These are phyloP conservation scores for Massariosphaeria phaeospora DNA, from an alignment of 495 filamentous ascomycete genomes.

Conservation along the genomic window DNA sequence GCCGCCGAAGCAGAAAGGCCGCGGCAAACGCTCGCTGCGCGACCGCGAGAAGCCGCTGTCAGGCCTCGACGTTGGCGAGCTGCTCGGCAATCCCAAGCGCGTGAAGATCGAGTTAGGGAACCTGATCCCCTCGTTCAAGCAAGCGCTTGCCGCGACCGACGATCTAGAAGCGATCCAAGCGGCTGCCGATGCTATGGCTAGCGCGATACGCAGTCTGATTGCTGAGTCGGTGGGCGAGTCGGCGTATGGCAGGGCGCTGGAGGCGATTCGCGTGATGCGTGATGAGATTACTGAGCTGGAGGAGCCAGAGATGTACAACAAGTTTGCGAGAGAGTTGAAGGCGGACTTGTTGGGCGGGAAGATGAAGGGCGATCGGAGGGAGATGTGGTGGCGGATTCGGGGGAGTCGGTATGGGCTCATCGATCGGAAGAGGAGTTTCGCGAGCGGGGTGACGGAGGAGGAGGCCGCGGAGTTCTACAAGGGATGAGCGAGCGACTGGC, in stretches of 20 bases:
- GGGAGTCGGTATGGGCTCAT: conserved; percentile 67
- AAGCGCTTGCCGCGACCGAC: conserved; percentile 60
- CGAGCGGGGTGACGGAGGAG: conserved; percentile 59
- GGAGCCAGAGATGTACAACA: conserved; percentile 72
- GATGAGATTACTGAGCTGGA: conserved; percentile 73
- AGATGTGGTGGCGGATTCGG: conserved; percentile 75
- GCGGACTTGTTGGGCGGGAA: conserved; percentile 61
- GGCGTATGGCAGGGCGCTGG: conserved; percentile 69
- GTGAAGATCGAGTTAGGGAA: conserved; percentile 69
- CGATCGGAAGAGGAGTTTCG: conserved; percentile 54
- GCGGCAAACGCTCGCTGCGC: conserved; percentile 62
- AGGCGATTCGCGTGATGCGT: conserved; percentile 70
- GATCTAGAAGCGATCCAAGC: conserved; percentile 59
- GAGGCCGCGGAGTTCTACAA: conserved; percentile 53
- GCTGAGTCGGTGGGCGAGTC: conserved; percentile 66
- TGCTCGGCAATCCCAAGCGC: conserved; percentile 56
- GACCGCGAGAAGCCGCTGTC: conserved; percentile 80
- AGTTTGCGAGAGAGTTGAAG: conserved; percentile 67
- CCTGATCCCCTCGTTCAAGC: conserved; percentile 88
- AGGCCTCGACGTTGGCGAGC: conserved; percentile 76
- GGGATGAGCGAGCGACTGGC: neutral
- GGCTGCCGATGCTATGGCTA: conserved; percentile 68
- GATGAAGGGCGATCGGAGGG: conserved; percentile 73
- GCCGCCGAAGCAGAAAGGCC: conserved; percentile 69
- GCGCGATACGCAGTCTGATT: conserved; percentile 65